Evolutionary conservation across 768 basidiomycete genomes (phyloP).

Genomic region (Butyriboletus loyo): DNA sequence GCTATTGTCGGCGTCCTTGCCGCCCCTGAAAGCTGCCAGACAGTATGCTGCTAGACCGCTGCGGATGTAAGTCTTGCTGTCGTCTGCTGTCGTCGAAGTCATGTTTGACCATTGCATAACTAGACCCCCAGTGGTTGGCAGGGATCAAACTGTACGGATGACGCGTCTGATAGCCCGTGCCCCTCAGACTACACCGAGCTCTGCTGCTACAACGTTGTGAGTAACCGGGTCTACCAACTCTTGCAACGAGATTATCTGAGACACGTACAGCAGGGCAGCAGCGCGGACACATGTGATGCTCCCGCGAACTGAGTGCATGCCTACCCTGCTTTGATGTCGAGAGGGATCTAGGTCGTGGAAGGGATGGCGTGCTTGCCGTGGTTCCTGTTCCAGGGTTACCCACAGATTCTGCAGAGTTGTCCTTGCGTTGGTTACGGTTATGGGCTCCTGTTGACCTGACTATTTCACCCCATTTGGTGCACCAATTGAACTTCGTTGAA

Average conservation of each 20-base stretch:
- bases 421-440: no score
- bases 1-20: background rate
- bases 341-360: no score
- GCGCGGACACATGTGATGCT: background rate
- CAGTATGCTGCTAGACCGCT: background rate
- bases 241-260: background rate
- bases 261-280: background rate
- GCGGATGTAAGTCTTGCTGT: background rate
- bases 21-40: background rate
- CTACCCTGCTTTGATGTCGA: no score
- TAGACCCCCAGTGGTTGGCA: conserved; percentile 2
- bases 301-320: no score
- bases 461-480: no score
- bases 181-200: background rate
- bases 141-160: background rate
- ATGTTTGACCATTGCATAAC: background rate
- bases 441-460: no score
- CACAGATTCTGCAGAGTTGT: no score
- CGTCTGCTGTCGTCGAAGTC: background rate
- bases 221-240: background rate
- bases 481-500: no score
- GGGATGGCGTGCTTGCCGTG: no score
- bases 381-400: no score
- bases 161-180: background rate
- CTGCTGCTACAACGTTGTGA: conserved; percentile 4